Base-by-base conservation (phyloP, 768 basidiomycete species). In the Tulasnella sp. region DNA sequence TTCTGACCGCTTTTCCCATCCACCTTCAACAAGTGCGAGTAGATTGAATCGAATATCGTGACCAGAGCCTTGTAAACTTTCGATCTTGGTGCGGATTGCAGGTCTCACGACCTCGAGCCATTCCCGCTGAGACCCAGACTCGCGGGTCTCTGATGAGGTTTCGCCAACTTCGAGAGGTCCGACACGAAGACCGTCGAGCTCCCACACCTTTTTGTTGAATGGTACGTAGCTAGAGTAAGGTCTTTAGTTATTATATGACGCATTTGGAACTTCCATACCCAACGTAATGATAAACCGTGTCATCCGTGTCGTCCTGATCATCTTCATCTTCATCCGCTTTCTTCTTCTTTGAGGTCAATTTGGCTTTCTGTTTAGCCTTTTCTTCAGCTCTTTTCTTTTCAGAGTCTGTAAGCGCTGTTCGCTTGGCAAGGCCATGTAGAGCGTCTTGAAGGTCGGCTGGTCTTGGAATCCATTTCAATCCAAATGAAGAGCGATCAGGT, bases 61-160 rank as follows among this genome's bases (percentile, higher is more conserved):
- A 0, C 71, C 71, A 3, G 34, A 36, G 29, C 62, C 39, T 72
- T 72, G 71, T 17, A 72, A 85, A 74, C 84, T 84, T 74, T 83
- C 82, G 87, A 89, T 89, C 77, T 87, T 87, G 80, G 84, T 82
- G 40, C 84, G 80, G 68, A 89, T 79, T 17, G 84, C 87, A 0
- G 88, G 87, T 19, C 87, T 84, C 26, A 83, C 88, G 62, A 87
- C 79, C 75, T 87, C 84, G 83, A 87, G 87, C 88, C 88, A 89
- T 0, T 75, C 78, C 17, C 77, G 73, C n/a, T n/a, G 22, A 26
- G 69, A 32, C 29, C 47, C 77, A n/a, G 39, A 72, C 11, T 70
- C 22, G 26, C 52, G 32, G 16, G 39, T 12, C 1, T 35, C 16
- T 26, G 67, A 44, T 6, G 78, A 76, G 34, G 88, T 76, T 75